Base-by-base conservation (phyloP, 2,329 filamentous ascomycete genomes). In the Stylonectria norvegica region DNA sequence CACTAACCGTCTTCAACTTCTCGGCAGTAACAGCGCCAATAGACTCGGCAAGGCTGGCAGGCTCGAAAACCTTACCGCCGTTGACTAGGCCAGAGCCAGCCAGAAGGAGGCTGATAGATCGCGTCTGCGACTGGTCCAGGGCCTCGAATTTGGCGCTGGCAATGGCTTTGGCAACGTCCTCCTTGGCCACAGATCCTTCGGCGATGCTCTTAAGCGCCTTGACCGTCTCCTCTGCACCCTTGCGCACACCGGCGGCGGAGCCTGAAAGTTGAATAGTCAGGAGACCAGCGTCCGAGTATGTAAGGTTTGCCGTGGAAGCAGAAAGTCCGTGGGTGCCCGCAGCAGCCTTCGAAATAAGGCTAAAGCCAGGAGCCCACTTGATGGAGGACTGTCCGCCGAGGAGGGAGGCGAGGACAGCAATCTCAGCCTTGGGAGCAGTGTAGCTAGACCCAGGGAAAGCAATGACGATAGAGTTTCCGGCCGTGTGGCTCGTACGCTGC, bases 351-450 rank as follows among this genome's bases (percentile, higher is more conserved):
- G 86, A 78, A 45, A 98, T 80, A 47, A 96, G 77, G 44, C 87
- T 91, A 78, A 95, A 97, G 57, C 93, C 93, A 49, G 88, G 72
- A 37, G 88, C 84, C 91, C 91, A 98, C 76, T 97, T 98, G 75
- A 97, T 89, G 68, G 74, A 85, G 39, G 89, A 86, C 68, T 94
- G 73, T 47, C 91, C 93, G 61, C 93, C 93, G 37, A 98, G 85
- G 15, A 98, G 83, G 50, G 89, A 82, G 42, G 86, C 81, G 41
- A 98, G 83, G 49, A 98, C 89, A 49, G 85, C 79, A 50, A 89
- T 79, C 70, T 96, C 90, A 40, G 93, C 87, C 76, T 95, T 95
- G 76, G 87, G 89, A 58, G 81, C 81, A 50, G 76, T 75, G 56
- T 84, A 82, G 69, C 88, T 86, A 49, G 89, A 89, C 45, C 91